These are phyloP conservation scores for Ustilago esculenta DNA, from an alignment of 1,284 basidiomycete genomes.

Conservation along the genomic window DNA sequence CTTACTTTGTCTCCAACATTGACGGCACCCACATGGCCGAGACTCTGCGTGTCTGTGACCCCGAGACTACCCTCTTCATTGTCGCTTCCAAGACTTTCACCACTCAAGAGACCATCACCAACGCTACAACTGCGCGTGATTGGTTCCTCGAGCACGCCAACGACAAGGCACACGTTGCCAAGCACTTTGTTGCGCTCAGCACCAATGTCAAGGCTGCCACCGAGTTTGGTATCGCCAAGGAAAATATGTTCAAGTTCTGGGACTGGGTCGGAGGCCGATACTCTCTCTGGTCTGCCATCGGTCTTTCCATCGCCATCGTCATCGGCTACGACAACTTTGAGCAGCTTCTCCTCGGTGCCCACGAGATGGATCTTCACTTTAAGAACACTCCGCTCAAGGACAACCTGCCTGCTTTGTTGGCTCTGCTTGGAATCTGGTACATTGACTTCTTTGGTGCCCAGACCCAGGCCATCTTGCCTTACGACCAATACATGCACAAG, in stretches of 20 bases:
- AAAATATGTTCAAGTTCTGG: constrained; percentile 99
- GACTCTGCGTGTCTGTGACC: constrained; percentile 81
- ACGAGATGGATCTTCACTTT: constrained; percentile 98
- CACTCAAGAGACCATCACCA: constrained; percentile 99
- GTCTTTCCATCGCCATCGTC: constrained; percentile 88
- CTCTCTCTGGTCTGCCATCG: constrained; percentile 97
- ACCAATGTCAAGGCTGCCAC: constrained; percentile 95
- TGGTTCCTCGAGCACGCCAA: constrained; percentile 88
- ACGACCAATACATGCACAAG: constrained; percentile 98
- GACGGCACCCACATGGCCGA: constrained; percentile 97
- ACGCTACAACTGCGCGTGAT: constrained; percentile 88
- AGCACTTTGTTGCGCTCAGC: constrained; percentile 97
- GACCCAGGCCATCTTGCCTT: constrained; percentile 92
- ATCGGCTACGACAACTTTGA: constrained; percentile 96
- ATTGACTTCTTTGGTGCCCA: constrained; percentile 97
- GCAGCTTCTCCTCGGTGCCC: constrained; percentile 87
- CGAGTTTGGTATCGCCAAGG: constrained; percentile 88
- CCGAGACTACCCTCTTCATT: constrained; percentile 95
- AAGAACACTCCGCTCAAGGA: constrained; percentile 84
- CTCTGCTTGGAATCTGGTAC: constrained; percentile 96
- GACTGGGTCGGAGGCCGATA: constrained; percentile 99
- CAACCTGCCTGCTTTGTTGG: constrained; percentile 91
- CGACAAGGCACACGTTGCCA: constrained; percentile 87
- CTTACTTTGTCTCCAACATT: constrained; percentile 96
- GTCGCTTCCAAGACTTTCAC: constrained; percentile 99